Base-by-base conservation (phyloP, 1,284 basidiomycete genomes). In the Pascua guehoae region DNA sequence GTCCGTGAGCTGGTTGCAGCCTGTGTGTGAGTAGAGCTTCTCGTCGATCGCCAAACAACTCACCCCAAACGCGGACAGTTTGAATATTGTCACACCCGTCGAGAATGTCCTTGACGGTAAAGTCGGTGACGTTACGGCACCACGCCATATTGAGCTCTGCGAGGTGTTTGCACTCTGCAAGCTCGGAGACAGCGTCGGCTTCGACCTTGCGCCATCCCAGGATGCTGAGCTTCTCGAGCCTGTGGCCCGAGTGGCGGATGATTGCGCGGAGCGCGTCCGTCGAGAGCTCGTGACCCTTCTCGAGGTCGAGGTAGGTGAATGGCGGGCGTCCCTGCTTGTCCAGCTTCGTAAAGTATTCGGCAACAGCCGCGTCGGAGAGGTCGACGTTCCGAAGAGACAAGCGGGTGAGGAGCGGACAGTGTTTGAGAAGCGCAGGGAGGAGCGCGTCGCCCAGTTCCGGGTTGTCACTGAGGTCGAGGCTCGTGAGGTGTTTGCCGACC, bases 111-210 rank as follows among this genome's bases (percentile, higher is more conserved):
- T 89, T 87, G 59, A 98, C 75, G 2, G 88, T 80, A 67, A 87
- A 91, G 73, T 98, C 89, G 63, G 94, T 88, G 38, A 91, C 82
- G 41, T 84, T 82, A 44, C 95, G 79, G 63, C 93, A 94, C 83
- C 91, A 98, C 1, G 92, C 88, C 8, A 96, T 73, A 68, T 98
- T 90, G 40, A 98, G 68, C 67, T 79, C 81, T 61, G 75, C 78
- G 64, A 97, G 68, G 24, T 81, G 75, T 5, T 68, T 72, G 16
- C 83, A 83, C 0, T 68, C 65, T 0, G 81, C 82, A 38, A 95
- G 80, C 42, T 65, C 64, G 47, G 73, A 78, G 41, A 96, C 74
- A 1, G 82, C 81, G 11, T 83, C 82, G 39, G 82, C 80, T 0
- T 82, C 81, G 1, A 86, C 80, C 1, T 81, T 79, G 67, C 83